Percentiles rank a stretch among this genome's conserved stretches.
Conservation (phyloP, 345 rosid species). For the Kernera saxatilis region DNA sequence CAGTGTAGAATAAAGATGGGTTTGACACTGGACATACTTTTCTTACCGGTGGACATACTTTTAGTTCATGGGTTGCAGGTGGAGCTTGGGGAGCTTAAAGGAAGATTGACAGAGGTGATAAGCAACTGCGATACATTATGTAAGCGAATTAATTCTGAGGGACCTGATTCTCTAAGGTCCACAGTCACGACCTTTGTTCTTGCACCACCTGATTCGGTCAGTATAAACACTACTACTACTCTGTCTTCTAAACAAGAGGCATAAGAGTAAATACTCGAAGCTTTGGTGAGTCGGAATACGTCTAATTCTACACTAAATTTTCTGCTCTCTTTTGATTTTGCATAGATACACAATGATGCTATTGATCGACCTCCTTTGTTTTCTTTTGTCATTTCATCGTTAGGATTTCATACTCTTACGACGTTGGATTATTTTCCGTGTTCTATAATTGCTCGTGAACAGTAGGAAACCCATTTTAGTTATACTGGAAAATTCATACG, state of each 20-base stretch:
- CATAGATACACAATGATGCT: constrained; percentile 7
- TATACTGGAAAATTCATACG: background rate
- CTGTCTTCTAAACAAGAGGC: constrained; percentile 13
- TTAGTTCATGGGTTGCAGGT: constrained; percentile 83
- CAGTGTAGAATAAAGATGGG: background rate
- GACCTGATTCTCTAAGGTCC: constrained; percentile 68
- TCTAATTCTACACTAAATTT: background rate
- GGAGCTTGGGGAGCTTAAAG: constrained; percentile 88
- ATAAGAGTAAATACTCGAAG: background rate
- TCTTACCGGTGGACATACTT: constrained; percentile 6
- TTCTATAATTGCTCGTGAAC: background rate
- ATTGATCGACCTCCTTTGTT: background rate
- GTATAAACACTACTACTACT: constrained; percentile 12
- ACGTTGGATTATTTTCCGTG: background rate
- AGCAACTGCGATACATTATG: constrained; percentile 73
- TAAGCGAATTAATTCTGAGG: constrained; percentile 68
- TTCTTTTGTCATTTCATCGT: background rate
- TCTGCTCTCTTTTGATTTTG: background rate
- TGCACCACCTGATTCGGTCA: constrained; percentile 26
- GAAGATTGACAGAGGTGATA: constrained; percentile 80
- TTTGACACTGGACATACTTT: background rate
- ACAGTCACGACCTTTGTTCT: constrained; percentile 45
- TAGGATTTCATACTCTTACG: background rate
- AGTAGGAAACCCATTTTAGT: background rate
- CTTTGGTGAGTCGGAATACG: background rate